These are phyloP conservation scores for Lactarius vividus DNA, from an alignment of 768 basidiomycete species.

Conservation along the genomic window DNA sequence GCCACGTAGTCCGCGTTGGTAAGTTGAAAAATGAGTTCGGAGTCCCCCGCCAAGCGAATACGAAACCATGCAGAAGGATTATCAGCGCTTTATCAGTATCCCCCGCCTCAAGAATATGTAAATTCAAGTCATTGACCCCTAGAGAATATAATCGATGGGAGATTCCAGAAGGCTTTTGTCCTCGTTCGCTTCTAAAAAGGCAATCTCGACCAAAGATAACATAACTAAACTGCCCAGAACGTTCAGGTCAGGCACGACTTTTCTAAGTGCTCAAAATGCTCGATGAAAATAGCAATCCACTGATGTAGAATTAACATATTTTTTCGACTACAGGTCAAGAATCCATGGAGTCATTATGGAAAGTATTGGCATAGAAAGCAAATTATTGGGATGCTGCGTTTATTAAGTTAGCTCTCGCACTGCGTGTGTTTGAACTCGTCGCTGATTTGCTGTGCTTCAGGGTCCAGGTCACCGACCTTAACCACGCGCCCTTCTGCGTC, in stretches of 20 bases:
- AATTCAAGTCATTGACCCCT: too few species aligned
- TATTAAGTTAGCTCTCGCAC: conserved; percentile 12
- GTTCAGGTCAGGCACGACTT: neutral
- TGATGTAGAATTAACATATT: neutral
- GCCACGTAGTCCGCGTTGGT: too few species aligned
- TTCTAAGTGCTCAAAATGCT: neutral
- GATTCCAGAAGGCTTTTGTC: neutral
- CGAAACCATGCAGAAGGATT: too few species aligned
- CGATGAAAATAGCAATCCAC: neutral
- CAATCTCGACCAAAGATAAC: neutral
- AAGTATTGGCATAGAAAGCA: conserved; percentile 1
- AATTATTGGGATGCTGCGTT: neutral
- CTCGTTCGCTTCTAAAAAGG: neutral
- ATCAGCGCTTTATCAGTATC: too few species aligned
- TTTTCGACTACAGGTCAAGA: neutral
- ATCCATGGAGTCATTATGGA: conserved; percentile 3
- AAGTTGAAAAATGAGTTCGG: too few species aligned
- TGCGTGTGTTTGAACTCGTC: conserved; percentile 61
- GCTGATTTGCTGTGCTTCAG: conserved; percentile 56
- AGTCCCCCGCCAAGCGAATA: too few species aligned
- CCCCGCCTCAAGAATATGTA: too few species aligned
- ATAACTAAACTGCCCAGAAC: neutral
- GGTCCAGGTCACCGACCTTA: conserved; percentile 48
- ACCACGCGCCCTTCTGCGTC: conserved; percentile 54
- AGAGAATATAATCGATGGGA: neutral